Evolutionary conservation across 805 yeast species (phyloP), one percentile per base, ranked within the genome.

Genomic region (Komagataella kurtzmanii): DNA sequence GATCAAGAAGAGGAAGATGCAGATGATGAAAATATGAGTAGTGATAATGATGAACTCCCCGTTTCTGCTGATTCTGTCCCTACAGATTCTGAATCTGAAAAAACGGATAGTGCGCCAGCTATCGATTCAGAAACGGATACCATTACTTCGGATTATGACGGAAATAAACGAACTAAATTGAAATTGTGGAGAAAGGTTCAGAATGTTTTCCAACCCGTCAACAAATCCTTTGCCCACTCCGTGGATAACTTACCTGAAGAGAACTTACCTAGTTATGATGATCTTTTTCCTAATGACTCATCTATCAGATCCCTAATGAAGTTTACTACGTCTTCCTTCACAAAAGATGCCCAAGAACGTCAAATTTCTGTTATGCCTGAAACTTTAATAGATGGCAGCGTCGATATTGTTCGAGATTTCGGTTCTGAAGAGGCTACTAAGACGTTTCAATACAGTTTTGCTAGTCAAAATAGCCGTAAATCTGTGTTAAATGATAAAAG

Each of bases 401-500:
- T n/a, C 2, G 24, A 12, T 17, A 10, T 48, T 17, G 49, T 10
- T n/a, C 49, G 21, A 23, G 52, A 24, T 8, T 50, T 46, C 18
- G 40, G 46, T 19, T 17, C 45, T 3, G 36, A 45, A 14, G 53
- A 49, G 4, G 51, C 49, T 40, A 46, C 24, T 7, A n/a, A 45
- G 10, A 54, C 54, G 49, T 57, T 59, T 57, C n/a, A 8, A 30
- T 36, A 54, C 59, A 17, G 59, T 3, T 51, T 50, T 49, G 50
- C 51, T 17, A 51, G 53, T 36, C 51, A 53, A 65, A 40, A 63
- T 60, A 18, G 52, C 51, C 59, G 77, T 23, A 76, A 75, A 57
- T 68, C 79, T 0, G 69, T 77, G 44, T 73, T 72, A 58, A 85
- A 88, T 59, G 97, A 90, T 66, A 83, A 79, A 61, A 84, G 88